A percentile compares a stretch with the other conserved stretches of the same genome.
These are phyloP conservation scores for Candida schatavii DNA, from an alignment of 805 yeast genomes.

Conservation along the genomic window DNA sequence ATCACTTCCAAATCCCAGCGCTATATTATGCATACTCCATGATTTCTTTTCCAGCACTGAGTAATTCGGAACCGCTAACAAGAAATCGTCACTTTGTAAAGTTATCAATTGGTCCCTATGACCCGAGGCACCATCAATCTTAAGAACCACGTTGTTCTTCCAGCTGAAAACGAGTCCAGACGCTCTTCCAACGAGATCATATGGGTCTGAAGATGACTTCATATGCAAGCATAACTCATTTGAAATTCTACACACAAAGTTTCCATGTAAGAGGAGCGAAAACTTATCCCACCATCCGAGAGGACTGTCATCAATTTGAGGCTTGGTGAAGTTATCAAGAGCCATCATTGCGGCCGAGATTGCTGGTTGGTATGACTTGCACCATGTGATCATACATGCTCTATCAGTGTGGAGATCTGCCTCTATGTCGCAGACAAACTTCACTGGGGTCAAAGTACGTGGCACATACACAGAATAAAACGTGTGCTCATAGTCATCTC, in stretches of 20 bases:
- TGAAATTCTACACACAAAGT: slow-evolving; percentile 43
- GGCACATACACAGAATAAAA: slow-evolving; percentile 58
- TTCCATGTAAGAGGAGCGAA: slow-evolving; percentile 54
- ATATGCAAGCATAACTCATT: slow-evolving; percentile 60
- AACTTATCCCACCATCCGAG: slow-evolving; percentile 54
- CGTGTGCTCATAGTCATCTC: slow-evolving; percentile 36
- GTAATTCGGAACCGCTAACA: slow-evolving; percentile 55
- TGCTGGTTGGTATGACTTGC: slow-evolving; percentile 61
- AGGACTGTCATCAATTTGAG: slow-evolving; percentile 43
- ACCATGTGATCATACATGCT: slow-evolving; percentile 60
- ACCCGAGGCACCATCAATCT: slow-evolving; percentile 46
- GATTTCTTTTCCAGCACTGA: slow-evolving; percentile 29
- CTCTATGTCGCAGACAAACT: slow-evolving; percentile 49
- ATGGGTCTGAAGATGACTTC: slow-evolving; percentile 60
- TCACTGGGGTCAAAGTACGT: slow-evolving; percentile 63
- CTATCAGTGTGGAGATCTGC: slow-evolving; percentile 43
- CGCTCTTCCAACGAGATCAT: slow-evolving; percentile 51
- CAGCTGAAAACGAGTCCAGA: slow-evolving; percentile 67
- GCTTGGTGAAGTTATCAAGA: slow-evolving; percentile 44
- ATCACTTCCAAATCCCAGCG: slow-evolving; percentile 4
- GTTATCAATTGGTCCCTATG: slow-evolving; percentile 49
- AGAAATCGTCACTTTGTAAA: slow-evolving; percentile 54
- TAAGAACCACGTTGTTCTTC: slow-evolving; percentile 51
- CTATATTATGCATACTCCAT: slow-evolving; percentile 35
- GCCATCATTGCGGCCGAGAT: slow-evolving; percentile 47